Conservation (phyloP, 2,329 filamentous ascomycete species). For the Colletotrichum abscissum region DNA sequence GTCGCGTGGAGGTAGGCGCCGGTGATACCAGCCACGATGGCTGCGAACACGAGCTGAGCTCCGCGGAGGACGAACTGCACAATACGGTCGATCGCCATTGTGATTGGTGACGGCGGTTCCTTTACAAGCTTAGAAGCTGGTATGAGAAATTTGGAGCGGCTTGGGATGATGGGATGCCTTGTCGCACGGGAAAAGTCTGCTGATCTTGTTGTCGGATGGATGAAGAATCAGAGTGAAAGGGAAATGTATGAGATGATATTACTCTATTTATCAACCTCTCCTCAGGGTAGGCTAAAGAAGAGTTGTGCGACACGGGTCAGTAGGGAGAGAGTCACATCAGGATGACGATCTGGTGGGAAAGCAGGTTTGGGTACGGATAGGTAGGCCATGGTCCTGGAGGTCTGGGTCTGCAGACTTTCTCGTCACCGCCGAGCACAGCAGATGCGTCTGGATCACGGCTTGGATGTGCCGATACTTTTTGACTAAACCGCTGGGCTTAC, state of each 20-base stretch:
- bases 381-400: too few relatives aligned
- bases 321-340: slow-evolving; percentile 18
- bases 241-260: background rate
- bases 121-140: background rate
- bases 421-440: slow-evolving; percentile 32
- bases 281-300: slow-evolving; percentile 5
- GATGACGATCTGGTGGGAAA: slow-evolving; percentile 7
- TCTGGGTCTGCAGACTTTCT: slow-evolving; percentile 13
- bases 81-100: slow-evolving; percentile 54
- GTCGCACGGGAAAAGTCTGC: background rate
- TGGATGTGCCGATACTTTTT: slow-evolving; percentile 3
- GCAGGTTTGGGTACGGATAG: slow-evolving; percentile 35
- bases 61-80: slow-evolving; percentile 52
- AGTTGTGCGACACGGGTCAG: background rate
- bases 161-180: slow-evolving; percentile 5
- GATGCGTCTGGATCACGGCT: background rate
- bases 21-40: slow-evolving; percentile 77
- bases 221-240: background rate
- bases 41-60: slow-evolving; percentile 74
- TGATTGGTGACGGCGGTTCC: background rate
- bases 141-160: background rate
- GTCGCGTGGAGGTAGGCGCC: slow-evolving; percentile 71
- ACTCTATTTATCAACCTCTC: slow-evolving; percentile 32
- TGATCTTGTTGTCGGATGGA: slow-evolving; percentile 12
- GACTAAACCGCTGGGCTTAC: slow-evolving; percentile 2